phyloP scores from a whole-genome alignment of 192 early-diverging fungal genomes.

The Umbelopsis ramanniana region DNA sequence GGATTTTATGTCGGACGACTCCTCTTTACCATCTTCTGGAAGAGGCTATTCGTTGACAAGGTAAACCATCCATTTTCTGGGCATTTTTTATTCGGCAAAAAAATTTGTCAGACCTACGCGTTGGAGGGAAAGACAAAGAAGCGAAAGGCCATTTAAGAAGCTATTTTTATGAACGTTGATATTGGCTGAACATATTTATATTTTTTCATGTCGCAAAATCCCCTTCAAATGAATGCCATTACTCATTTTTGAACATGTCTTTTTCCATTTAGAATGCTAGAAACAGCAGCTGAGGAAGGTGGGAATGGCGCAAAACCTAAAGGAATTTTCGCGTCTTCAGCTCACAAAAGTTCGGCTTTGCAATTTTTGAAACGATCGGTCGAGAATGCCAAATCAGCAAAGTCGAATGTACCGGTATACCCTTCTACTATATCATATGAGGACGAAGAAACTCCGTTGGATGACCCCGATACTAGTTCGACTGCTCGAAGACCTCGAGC shows the following conservation, averaged over 20 bases:
- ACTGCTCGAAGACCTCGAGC: conserved; percentile 29
- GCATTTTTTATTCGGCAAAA: background rate
- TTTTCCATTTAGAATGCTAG: conserved; percentile 18
- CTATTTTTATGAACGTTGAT: too few relatives aligned
- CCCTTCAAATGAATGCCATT: background rate
- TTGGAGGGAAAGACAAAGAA: too few relatives aligned
- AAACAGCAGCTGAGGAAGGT: conserved; percentile 12
- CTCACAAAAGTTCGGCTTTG: conserved; percentile 11
- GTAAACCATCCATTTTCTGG: background rate
- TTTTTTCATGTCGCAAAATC: background rate
- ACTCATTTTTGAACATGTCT: background rate
- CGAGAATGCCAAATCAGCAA: conserved; percentile 14
- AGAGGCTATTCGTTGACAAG: conserved; percentile 11
- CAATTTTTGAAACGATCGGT: conserved; percentile 13
- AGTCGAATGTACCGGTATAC: conserved; percentile 16
- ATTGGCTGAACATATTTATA: too few relatives aligned
- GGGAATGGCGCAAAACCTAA: background rate
- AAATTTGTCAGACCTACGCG: too few relatives aligned
- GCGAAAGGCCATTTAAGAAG: too few relatives aligned
- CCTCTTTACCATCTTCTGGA: background rate
- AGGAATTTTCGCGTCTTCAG: conserved; percentile 11
- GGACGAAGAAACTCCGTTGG: background rate
- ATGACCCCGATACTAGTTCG: background rate
- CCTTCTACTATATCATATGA: background rate
- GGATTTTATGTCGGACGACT: background rate